These are phyloP conservation scores for Metschnikowia aberdeeniae DNA, from an alignment of 805 yeast species.

Conservation along the genomic window DNA sequence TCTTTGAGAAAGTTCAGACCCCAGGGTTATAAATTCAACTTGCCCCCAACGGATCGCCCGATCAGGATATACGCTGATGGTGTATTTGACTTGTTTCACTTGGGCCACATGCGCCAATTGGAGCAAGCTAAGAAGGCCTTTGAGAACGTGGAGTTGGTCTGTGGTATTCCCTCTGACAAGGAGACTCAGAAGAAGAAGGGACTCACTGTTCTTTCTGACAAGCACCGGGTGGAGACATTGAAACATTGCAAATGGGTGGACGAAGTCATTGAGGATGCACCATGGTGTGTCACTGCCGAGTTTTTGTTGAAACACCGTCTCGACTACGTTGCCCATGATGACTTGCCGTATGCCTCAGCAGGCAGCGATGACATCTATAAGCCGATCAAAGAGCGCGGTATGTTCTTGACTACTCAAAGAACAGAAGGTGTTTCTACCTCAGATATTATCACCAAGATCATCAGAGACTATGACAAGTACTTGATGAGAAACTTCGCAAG, in stretches of 20 bases:
- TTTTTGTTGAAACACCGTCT: slow-evolving; percentile 75
- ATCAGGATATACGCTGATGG: slow-evolving; percentile 97
- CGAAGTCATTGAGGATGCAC: slow-evolving; percentile 90
- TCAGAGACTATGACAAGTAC: slow-evolving; percentile 94
- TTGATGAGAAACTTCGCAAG: slow-evolving; percentile 95
- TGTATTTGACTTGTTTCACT: slow-evolving; percentile 91
- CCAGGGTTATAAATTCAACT: slow-evolving; percentile 66
- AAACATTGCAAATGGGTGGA: slow-evolving; percentile 97
- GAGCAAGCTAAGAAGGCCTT: slow-evolving; percentile 95
- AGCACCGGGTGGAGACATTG: slow-evolving; percentile 86
- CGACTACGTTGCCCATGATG: slow-evolving; percentile 98
- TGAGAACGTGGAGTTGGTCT: slow-evolving; percentile 77
- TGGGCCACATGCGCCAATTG: slow-evolving; percentile 96
- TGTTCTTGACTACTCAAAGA: slow-evolving; percentile 90
- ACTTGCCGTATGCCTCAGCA: slow-evolving; percentile 87
- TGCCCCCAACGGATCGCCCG: slow-evolving; percentile 83
- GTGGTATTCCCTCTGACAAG: slow-evolving; percentile 87
- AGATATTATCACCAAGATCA: slow-evolving; percentile 91
- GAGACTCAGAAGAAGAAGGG: slow-evolving; percentile 93
- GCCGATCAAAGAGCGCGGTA: slow-evolving; percentile 87
- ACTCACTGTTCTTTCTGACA: slow-evolving; percentile 81
- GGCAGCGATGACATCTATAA: slow-evolving; percentile 88
- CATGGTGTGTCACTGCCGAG: slow-evolving; percentile 89
- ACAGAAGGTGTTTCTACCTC: slow-evolving; percentile 96
- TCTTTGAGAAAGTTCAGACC: slow-evolving; percentile 77